phyloP scores from a whole-genome alignment of 257 asterid genomes.

The Plantago elongata region DNA sequence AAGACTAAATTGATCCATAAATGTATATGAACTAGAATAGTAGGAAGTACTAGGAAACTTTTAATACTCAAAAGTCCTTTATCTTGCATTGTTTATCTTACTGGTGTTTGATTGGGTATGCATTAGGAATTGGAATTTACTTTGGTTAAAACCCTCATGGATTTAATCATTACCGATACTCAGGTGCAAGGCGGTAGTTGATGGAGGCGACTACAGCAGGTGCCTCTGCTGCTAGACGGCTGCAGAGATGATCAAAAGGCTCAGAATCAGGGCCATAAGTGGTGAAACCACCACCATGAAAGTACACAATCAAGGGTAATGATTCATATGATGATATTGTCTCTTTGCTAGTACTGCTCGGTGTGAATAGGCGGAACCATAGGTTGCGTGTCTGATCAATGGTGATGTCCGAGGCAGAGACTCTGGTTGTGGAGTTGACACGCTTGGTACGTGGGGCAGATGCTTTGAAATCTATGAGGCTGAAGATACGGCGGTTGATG shows the following conservation, averaged over 20 bases:
- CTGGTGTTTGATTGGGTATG: too few species aligned
- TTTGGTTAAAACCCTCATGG: neutral
- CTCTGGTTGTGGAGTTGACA: conserved; percentile 8
- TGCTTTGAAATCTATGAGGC: conserved; percentile 21
- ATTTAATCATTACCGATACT: conserved; percentile 12
- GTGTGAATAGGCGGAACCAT: conserved; percentile 37
- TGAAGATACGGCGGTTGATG: conserved; percentile 20
- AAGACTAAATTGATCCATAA: too few species aligned
- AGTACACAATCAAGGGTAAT: conserved; percentile 35
- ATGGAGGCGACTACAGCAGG: conserved; percentile 37
- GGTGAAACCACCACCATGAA: conserved; percentile 43
- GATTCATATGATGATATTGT: neutral
- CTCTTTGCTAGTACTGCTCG: conserved; percentile 9
- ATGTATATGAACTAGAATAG: too few species aligned
- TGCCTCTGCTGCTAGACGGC: conserved; percentile 25
- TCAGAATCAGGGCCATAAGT: conserved; percentile 21
- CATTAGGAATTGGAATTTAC: too few species aligned
- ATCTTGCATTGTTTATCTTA: too few species aligned
- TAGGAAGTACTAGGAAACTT: too few species aligned
- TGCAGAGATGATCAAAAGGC: conserved; percentile 23
- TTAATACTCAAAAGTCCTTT: too few species aligned
- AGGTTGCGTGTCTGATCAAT: conserved; percentile 27
- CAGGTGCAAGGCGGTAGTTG: conserved; percentile 41
- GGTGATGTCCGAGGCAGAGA: conserved; percentile 24
- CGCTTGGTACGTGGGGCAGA: conserved; percentile 24